Conservation (phyloP, 352 stramenopile species). For the Globisporangium yorkense region DNA sequence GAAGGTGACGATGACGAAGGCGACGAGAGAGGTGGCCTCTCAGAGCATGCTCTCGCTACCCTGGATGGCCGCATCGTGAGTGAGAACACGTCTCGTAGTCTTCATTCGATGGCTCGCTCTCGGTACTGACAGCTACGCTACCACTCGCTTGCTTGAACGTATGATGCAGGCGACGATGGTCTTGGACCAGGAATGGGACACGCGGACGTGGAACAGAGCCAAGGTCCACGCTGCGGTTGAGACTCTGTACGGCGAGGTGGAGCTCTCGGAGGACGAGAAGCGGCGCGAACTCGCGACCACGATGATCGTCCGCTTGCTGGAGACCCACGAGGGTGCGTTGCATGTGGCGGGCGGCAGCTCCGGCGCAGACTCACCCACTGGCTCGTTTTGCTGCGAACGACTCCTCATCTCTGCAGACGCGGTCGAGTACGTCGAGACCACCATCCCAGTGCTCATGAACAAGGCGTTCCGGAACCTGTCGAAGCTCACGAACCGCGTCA, state of each 20-base stretch:
- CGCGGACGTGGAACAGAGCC: conserved; percentile 45
- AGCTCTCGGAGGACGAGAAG: conserved; percentile 30
- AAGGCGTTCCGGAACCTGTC: conserved; percentile 65
- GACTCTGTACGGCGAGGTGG: conserved; percentile 63
- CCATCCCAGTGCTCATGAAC: conserved; percentile 64
- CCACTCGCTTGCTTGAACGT: no score
- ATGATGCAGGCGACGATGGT: conserved; percentile 53
- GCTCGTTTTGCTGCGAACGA: no score
- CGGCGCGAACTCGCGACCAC: conserved; percentile 50
- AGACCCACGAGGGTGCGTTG: conserved; percentile 50
- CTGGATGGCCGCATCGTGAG: conserved; percentile 52
- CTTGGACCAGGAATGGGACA: conserved; percentile 82
- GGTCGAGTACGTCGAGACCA: conserved; percentile 57
- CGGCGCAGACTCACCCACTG: no score
- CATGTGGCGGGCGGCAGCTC: neutral
- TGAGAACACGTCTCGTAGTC: conserved; percentile 1
- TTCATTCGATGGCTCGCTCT: neutral
- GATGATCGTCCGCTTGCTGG: conserved; percentile 63
- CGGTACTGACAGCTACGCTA: conserved; percentile 1
- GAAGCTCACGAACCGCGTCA: conserved; percentile 38
- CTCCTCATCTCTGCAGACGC: conserved; percentile 22
- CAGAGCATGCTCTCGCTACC: conserved; percentile 7
- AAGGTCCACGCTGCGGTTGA: conserved; percentile 61
- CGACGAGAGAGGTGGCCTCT: neutral
- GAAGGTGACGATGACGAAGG: conserved; percentile 16